Base-by-base conservation (phyloP, 306 rosid genomes). In the Abrus pulchellus region DNA sequence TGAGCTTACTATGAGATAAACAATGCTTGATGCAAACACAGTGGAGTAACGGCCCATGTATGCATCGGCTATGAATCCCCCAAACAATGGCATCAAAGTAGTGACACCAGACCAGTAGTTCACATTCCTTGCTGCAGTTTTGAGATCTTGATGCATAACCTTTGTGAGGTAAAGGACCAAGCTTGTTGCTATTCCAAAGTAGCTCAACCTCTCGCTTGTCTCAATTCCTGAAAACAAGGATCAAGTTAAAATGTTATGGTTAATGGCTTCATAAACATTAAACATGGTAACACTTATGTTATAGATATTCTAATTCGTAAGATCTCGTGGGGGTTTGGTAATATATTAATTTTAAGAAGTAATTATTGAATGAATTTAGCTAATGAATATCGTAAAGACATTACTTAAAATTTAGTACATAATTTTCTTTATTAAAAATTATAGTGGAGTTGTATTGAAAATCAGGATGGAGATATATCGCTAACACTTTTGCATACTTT, bases 41-140 rank as follows among this genome's bases (percentile, higher is more conserved):
- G 99, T 88, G 66, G 84, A 72, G 87, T 85, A 93, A 77, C 98
- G 94, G 12, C 99, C 99, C 79, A 91, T 48, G 82, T 90, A 95
- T 68, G 99, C 90, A 85, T 95, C 99, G 9, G 99, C 99, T 27
- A 95, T 68, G 86, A 95, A 93, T 20, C 99, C 99, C 20, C 99
- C 99, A 32, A 91, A 32, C 2, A 95, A 82, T 7, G 99, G 96
- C 92, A 91, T 80, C 80, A 95, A 66, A 29, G 99, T 95, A 56
- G 99, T 95, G 57, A 91, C 97, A 50, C 98, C 98, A 9, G 94
- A 11, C 99, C 99, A 95, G 30, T 90, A 85, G 73, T 95, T 95
- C 52, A 95, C 99, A 80, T 86, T 93, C 63, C 81, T 93, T 3
- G 94, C 98, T 49, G 99, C 98, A 12, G 90, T 86, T 60, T 93